Evolutionary conservation across 768 basidiomycete genomes (phyloP), one percentile per base, ranked within the genome.

Genomic region (Gloeophyllum trabeum): DNA sequence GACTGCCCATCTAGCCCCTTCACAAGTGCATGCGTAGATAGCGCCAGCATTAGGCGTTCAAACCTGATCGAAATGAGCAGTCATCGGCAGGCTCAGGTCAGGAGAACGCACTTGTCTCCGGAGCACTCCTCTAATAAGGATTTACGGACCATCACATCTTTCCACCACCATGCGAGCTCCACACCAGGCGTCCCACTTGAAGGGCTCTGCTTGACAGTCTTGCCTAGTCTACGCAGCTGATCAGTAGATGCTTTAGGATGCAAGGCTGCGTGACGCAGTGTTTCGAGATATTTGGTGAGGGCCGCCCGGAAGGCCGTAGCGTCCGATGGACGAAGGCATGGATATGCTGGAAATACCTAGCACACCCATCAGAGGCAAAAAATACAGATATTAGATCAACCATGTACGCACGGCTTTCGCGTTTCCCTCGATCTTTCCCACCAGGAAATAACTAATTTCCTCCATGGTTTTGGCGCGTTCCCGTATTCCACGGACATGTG

Each of bases 41-140:
- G 50, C 5, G 74, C 65, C 10, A 77, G 47, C 0, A 76, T 39
- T 28, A 77, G 52, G 1, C 70, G 63, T 46, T 75, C 67, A 44
- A 77, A 76, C 50, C 75, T 77, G 48, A 14, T n/a, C n/a, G n/a
- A 38, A 39, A n/a, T 43, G 37, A 35, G 34, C 19, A 18, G 19
- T 40, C 30, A 44, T 44, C 34, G 28, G 28, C 23, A 25, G 1
- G 45, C 23, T 7, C 6, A 23, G 41, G 20, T 24, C 21, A 25
- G 41, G 19, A 47, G 20, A n/a, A 35, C 60, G 35, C 39, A 75
- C 74, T 64, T 64, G 42, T 69, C 69, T 19, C 75, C 73, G 20
- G 58, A 50, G 48, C 72, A 76, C 47, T 76, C 74, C 44, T 76
- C 75, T 21, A 76, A 50, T 20, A 76, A 48, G 5, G 75, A 75